phyloP scores from a whole-genome alignment of 2,329 filamentous ascomycete species.

The Leptoxyphium fumago region DNA sequence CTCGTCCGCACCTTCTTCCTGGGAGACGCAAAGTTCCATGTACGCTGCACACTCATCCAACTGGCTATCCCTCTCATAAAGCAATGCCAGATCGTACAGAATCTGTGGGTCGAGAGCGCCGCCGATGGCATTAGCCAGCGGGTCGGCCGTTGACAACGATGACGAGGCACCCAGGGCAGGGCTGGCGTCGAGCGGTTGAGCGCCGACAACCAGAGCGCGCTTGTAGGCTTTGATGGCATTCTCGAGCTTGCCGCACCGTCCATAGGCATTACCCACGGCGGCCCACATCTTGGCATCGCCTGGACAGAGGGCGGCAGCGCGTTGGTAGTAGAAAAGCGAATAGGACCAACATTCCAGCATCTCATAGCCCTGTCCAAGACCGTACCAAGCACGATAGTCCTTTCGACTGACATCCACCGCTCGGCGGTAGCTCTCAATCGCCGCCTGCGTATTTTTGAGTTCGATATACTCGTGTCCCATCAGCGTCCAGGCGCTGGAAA shows the following conservation, averaged over 20 bases:
- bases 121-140: conserved; percentile 31
- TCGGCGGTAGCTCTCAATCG: conserved; percentile 89
- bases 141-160: conserved; percentile 25
- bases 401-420: conserved; percentile 92
- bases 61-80: conserved; percentile 72
- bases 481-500: conserved; percentile 89
- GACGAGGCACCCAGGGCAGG: conserved; percentile 27
- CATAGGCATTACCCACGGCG: conserved; percentile 80
- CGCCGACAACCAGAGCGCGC: conserved; percentile 74
- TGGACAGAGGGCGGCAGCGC: conserved; percentile 78
- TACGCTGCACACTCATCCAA: conserved; percentile 73
- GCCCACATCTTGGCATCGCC: conserved; percentile 99
- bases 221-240: conserved; percentile 94
- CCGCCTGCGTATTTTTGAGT: conserved; percentile 94
- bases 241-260: conserved; percentile 72
- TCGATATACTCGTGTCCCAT: conserved; percentile 99
- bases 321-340: conserved; percentile 93
- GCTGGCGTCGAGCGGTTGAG: conserved; percentile 57
- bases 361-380: conserved; percentile 90
- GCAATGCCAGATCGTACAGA: conserved; percentile 71
- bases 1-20: conserved; percentile 58
- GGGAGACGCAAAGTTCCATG: conserved; percentile 90
- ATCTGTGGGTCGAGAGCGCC: conserved; percentile 75
- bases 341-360: conserved; percentile 97
- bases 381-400: conserved; percentile 97